Evolutionary conservation across 768 basidiomycete species (phyloP), one percentile per base, ranked within the genome.

Genomic region (Rubroboletus satanas): DNA sequence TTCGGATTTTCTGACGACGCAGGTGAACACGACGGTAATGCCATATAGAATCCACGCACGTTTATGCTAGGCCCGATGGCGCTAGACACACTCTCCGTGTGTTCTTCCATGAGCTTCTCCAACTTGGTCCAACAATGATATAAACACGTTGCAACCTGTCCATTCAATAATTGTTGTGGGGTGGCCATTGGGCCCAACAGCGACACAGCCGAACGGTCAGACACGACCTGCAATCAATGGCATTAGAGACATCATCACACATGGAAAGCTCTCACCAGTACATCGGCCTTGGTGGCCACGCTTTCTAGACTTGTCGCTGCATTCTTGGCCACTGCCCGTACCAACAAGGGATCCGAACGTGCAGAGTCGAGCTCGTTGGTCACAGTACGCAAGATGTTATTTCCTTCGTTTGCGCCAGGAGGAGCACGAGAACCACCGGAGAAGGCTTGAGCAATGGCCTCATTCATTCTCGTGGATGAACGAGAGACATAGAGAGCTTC

Each of bases 401-500:
- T 72, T 12, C 91, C 97, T 51, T 98, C 94, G 37, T 76, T 79
- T 31, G 83, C 74, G 0, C 85, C 85, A 3, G 92, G 93, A 10
- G 86, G 88, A 7, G 78, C 71, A 23, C 88, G 84, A 37, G 76
- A 63, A 0, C 91, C 88, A 21, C 85, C 83, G 0, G 86, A 79
- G 63, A 96, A 86, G 0, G 90, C 86, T 51, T 89, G 83, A 2
- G 67, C 83, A 38, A 96, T 83, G 2, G 81, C 77, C 62, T 98
- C 97, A 57, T 87, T 93, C 62, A 98, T 79, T 49, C 91, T 83
- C 55, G 83, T 88, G 0, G 87, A 82, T 0, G 90, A 91, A 31
- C 90, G 85, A 2, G 90, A 83, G 3, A 98, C 79, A 71, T 98
- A 99, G n/a, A 90, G 78, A 0, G 86, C 76, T 67, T 98, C 97